Evolutionary conservation across 2,329 filamentous ascomycete genomes (phyloP), one percentile per base, ranked within the genome.

Genomic region (Magnaporthales sp.): DNA sequence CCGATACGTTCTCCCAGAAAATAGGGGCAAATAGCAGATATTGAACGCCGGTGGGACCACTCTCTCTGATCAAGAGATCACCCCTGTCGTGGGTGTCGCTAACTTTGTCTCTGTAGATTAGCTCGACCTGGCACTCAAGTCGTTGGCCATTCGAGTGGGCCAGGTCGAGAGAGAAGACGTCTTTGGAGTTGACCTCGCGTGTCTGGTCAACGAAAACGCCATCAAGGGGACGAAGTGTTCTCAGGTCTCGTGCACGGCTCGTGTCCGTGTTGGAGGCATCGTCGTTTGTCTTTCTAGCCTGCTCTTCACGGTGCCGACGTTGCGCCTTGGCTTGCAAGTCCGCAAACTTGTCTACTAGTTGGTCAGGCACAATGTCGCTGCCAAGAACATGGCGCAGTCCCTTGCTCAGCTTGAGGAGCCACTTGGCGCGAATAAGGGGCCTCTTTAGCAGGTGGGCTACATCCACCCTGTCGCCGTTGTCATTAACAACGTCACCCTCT

Each of bases 1-100:
- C 92, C 13, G 95, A 98, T 24, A 96, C 84, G 68, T 86, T 84
- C 46, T 84, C 82, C 69, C 87, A 83, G 22, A 89, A 83, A n/a
- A 97, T 83, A 0, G 95, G 94, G n/a, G 93, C 91, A 73, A 99
- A 97, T 0, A 99, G 83, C 4, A 99, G 84, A 88, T 92, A 98
- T 30, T 82, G 80, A 66, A 88, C 86, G 15, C 90, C 88, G 13
- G 51, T 65, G 65, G 86, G 85, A 61, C 93, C 92, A n/a, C 93
- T 87, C 76, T 98, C 93, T 70, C 94, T 93, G 67, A 99, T 90
- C 26, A 99, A 84, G n/a, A 99, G 76, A 75, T 99, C 95, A 7
- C 94, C 93, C 63, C 85, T 81, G 69, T 89, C 86, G 3, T 85
- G 85, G 46, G 85, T 82, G 63, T 86, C 85, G n/a, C 84, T 82